Conservation (phyloP, 176 grass and related monocot species). For the Elymus sibiricus region DNA sequence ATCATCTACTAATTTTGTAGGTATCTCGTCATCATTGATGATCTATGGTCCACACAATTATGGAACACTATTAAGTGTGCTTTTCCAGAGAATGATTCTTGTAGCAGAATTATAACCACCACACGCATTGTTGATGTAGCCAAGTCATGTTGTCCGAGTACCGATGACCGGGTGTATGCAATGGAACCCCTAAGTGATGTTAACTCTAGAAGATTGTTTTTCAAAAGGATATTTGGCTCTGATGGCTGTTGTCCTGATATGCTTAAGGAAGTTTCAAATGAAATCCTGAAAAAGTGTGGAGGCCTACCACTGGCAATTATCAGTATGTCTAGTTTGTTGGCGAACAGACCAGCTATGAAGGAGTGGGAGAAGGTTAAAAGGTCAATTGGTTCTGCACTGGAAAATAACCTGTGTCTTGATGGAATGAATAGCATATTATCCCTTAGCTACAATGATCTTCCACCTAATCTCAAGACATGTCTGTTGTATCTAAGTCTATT, state of each 20-base stretch:
- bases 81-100: not conserved
- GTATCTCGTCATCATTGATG: not conserved
- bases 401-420: not conserved
- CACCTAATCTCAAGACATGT: too few species aligned
- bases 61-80: not conserved
- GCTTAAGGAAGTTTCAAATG: not conserved
- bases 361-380: not conserved
- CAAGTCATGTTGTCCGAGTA: not conserved
- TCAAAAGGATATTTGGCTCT: too few species aligned
- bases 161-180: not conserved
- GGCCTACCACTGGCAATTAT: not conserved
- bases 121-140: not conserved
- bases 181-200: not conserved
- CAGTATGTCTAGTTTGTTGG: not conserved
- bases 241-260: not conserved
- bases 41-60: not conserved
- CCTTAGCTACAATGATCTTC: too few species aligned
- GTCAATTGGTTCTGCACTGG: not conserved
- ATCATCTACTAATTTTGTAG: too few species aligned
- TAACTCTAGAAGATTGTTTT: too few species aligned
- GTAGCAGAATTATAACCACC: not conserved
- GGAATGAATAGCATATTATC: too few species aligned
- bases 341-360: not conserved
- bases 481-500: too few species aligned
- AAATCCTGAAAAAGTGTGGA: not conserved